These are phyloP conservation scores for Myriosclerotinia scirpicola DNA, from an alignment of 2,329 filamentous ascomycete genomes.

Conservation along the genomic window DNA sequence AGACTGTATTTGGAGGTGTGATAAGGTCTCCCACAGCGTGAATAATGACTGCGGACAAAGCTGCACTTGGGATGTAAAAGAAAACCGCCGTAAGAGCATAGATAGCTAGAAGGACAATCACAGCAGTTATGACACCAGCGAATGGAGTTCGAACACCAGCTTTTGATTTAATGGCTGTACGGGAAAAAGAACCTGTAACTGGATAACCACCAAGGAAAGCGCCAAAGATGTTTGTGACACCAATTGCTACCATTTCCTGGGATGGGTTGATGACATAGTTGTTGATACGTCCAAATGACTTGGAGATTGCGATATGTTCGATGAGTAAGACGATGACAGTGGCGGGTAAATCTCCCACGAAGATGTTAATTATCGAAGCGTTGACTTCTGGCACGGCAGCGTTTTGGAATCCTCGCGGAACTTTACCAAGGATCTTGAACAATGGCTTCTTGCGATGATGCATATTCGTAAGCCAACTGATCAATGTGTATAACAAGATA, in stretches of 20 bases:
- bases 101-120: slow-evolving; percentile 84
- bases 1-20: slow-evolving; percentile 85
- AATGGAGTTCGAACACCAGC: slow-evolving; percentile 91
- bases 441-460: slow-evolving; percentile 60
- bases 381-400: slow-evolving; percentile 72
- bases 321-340: slow-evolving; percentile 93
- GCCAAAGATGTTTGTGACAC: slow-evolving; percentile 83
- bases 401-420: slow-evolving; percentile 85
- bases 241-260: slow-evolving; percentile 93
- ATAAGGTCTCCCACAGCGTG: slow-evolving; percentile 93
- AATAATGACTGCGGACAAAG: slow-evolving; percentile 86
- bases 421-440: slow-evolving; percentile 72
- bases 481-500: slow-evolving; percentile 86
- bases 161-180: slow-evolving; percentile 96
- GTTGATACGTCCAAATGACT: slow-evolving; percentile 93
- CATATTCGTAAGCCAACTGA: slow-evolving; percentile 83
- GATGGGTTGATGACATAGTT: slow-evolving; percentile 96
- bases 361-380: slow-evolving; percentile 62
- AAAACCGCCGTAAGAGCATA: slow-evolving; percentile 87
- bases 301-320: slow-evolving; percentile 95
- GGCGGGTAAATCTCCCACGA: slow-evolving; percentile 73
- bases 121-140: slow-evolving; percentile 82
- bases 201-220: slow-evolving; percentile 92
- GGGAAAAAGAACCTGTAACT: slow-evolving; percentile 91
- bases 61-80: slow-evolving; percentile 85